phyloP scores from a whole-genome alignment of 176 grass and related monocot genomes.

The Paspalum notatum region DNA sequence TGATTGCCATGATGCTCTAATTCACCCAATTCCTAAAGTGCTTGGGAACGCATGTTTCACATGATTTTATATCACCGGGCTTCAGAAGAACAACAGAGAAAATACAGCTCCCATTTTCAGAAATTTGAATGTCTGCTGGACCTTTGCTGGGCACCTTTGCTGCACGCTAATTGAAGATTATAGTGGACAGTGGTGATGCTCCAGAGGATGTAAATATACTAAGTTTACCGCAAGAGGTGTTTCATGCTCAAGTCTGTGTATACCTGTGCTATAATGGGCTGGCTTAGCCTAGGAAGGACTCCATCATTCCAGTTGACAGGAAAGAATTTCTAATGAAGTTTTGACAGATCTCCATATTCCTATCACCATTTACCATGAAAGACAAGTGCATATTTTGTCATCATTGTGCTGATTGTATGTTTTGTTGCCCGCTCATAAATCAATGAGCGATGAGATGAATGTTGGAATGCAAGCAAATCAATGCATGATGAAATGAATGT shows the following conservation, averaged over 20 bases:
- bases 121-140: not conserved
- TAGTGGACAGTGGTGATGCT: not conserved
- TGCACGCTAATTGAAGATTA: not conserved
- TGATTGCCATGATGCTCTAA: not conserved
- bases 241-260: not conserved
- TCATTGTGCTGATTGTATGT: not conserved
- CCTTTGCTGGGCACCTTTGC: not conserved
- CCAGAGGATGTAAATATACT: conserved; percentile 22
- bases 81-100: not conserved
- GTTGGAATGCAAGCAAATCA: not conserved
- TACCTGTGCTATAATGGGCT: not conserved
- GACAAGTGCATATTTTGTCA: conserved; percentile 21
- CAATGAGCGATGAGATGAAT: not conserved
- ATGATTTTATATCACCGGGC: not conserved
- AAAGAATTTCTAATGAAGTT: not conserved
- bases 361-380: not conserved
- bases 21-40: not conserved
- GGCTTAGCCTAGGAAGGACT: not conserved
- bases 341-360: not conserved
- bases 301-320: not conserved
- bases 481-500: not conserved
- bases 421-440: conserved; percentile 12
- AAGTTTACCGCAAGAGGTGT: conserved; percentile 5
- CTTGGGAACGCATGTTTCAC: not conserved
- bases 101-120: not conserved